Evolutionary conservation across 2,329 filamentous ascomycete genomes (phyloP), one percentile per base, ranked within the genome.

Genomic region (Madurella fahalii): DNA sequence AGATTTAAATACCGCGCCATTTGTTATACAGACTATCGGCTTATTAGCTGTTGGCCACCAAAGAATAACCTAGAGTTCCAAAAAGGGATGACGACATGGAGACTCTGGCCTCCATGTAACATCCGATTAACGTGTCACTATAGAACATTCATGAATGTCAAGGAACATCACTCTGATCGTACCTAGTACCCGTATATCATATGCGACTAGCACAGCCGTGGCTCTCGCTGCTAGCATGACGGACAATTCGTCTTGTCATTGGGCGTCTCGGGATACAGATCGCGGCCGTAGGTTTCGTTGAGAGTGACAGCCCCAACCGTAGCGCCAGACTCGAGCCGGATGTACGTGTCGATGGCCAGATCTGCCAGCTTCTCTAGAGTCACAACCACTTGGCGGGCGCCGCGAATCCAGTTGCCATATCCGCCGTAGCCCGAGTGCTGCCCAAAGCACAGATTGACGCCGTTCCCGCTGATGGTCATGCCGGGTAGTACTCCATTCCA

Each of bases 351-450:
- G 0, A 79, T 61, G 9, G 66, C 67, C 42, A 65, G 60, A 2
- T 59, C 43, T 50, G 34, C 37, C 9, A 66, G 46, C 25, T 48
- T 56, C 11, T 58, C 57, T 52, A 57, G 63, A 2, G 70, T 60
- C 11, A 81, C 55, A 1, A 73, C 59, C 40, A 81, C 71, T 69
- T 57, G 78, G 73, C 47, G 60, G 4, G 77, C 76, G 1, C 85
- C 86, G 0, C 85, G 78, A 9, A 78, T 77, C 80, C 81, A 87
- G 44, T 74, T 73, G 0, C 84, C 83, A 61, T 89, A 89, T 0
- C 86, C 86, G 0, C 85, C 86, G 52, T 89, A 89, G 0, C 86
- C 86, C 0, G 82, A 79, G 60, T 86, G 85, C 59, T 86, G 81
- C 5, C 83, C 83, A 59, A 82, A 82, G 52, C 68, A 70, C 11